Evolutionary conservation across 257 asterid species (phyloP).

Genomic region (Plectranthus barbatus): DNA sequence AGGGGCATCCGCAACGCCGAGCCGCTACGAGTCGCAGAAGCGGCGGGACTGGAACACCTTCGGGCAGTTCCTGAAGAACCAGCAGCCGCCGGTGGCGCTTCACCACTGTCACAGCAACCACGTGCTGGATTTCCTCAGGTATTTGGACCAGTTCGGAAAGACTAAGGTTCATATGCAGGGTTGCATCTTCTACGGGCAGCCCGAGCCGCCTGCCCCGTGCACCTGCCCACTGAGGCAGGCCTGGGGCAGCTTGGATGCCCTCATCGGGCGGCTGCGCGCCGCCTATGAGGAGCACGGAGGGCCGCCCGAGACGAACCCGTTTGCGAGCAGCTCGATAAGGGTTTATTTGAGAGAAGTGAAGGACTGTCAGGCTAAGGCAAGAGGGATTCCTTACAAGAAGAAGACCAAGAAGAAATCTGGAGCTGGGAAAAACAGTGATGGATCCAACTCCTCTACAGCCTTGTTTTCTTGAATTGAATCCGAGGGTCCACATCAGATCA

Average conservation of each 20-base stretch:
- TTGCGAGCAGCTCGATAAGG: conserved; percentile 57
- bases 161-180: conserved; percentile 74
- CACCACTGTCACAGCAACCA: conserved; percentile 53
- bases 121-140: conserved; percentile 53
- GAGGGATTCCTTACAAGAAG: conserved; percentile 72
- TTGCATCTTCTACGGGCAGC: no score
- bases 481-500: neutral
- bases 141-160: no score
- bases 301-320: conserved; percentile 61
- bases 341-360: conserved; percentile 67
- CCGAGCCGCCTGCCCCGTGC: no score
- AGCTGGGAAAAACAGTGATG: conserved; percentile 16
- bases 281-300: conserved; percentile 87
- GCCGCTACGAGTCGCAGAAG: no score
- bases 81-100: conserved; percentile 48
- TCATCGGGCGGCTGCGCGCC: no score
- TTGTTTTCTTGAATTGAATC: conserved; percentile 46
- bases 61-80: conserved; percentile 65
- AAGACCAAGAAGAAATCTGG: conserved; percentile 23
- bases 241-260: no score
- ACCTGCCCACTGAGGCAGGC: no score
- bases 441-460: conserved; percentile 39
- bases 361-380: conserved; percentile 61
- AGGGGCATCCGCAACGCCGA: conserved; percentile 32
- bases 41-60: no score